Base-by-base conservation (phyloP, 2,329 filamentous ascomycete species). In the Talaromyces sp. region DNA sequence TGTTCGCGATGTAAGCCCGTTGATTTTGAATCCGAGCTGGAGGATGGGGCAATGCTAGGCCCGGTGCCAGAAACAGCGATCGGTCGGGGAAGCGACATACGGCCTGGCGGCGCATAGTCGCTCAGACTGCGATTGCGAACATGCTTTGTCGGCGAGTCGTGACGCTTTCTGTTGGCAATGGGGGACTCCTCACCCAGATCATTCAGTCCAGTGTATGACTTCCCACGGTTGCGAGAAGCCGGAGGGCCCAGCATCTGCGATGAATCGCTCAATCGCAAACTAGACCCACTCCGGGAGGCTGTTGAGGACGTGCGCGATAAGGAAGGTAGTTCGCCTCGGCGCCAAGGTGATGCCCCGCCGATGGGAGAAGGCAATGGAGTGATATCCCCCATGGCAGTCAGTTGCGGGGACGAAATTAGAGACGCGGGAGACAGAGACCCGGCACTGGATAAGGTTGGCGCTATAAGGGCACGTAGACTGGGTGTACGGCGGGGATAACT, bases 121-220 rank as follows among this genome's bases (percentile, higher is more conserved):
- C 91, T 96, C 22, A 94, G 77, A 71, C 92, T 97, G 63, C 92
- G 83, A 70, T 94, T 91, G 54, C 89, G 83, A 11, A 78, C 77
- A 70, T 90, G 89, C 13, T 62, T 70, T 50, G 60, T 63, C 33
- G 63, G 63, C 10, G 57, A 58, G 16, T 71, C 71, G 27, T 66
- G 66, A 46, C 52, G 60, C 64, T 48, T 54, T 49, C 49, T 61
- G 56, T 32, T 56, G 1, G 56, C 55, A 19, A 60, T 56, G 27
- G 60, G 55, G 19, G 63, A 47, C 43, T 67, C 61, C 41, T 70
- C 60, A 16, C 69, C 65, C 42, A 60, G 61, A 27, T 64, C 65
- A 47, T 71, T 70, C 45, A 68, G 66, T 27, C 71, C 70, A 4
- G 68, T 63, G 40, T 82, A 82, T 58, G 75, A 75, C 45, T 67